Conservation (phyloP, 2,329 filamentous ascomycete genomes). For the Fusarium torreyae region DNA sequence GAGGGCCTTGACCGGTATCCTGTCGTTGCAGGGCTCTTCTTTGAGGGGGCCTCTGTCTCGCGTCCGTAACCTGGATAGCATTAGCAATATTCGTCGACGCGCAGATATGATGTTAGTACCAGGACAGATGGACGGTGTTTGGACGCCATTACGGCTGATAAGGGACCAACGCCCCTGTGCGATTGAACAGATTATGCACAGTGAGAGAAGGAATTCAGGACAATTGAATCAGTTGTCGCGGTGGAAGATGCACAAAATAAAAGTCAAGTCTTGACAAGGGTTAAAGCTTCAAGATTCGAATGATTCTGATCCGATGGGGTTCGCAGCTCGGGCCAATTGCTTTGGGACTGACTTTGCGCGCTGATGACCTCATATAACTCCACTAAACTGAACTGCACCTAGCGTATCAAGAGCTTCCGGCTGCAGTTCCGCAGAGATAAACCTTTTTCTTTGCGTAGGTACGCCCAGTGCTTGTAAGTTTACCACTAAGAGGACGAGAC, state of each 20-base stretch:
- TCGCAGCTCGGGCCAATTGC: conserved; percentile 44
- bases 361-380: conserved; percentile 52
- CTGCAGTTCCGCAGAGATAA: neutral
- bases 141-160: conserved; percentile 57
- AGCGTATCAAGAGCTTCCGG: conserved; percentile 17
- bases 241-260: conserved; percentile 11
- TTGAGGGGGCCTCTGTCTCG: conserved; percentile 55
- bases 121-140: conserved; percentile 73
- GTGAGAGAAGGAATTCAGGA: neutral
- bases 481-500: conserved; percentile 4
- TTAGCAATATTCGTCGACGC: conserved; percentile 35
- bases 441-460: neutral
- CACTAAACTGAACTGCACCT: conserved; percentile 27
- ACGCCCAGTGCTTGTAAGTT: neutral
- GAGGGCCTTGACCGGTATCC: conserved; percentile 51
- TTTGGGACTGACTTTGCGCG: conserved; percentile 32
- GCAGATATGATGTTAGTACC: conserved; percentile 58
- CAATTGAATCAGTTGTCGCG: conserved; percentile 17
- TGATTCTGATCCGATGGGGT: conserved; percentile 41
- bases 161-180: conserved; percentile 3
- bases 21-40: conserved; percentile 55
- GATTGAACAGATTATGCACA: neutral
- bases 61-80: conserved; percentile 56
- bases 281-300: conserved; percentile 35
- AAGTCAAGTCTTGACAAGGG: conserved; percentile 21